Percentiles rank a stretch among this genome's conserved stretches.
Evolutionary conservation across 768 basidiomycete species (phyloP).

Genomic region (Infundibulicybe gibba): DNA sequence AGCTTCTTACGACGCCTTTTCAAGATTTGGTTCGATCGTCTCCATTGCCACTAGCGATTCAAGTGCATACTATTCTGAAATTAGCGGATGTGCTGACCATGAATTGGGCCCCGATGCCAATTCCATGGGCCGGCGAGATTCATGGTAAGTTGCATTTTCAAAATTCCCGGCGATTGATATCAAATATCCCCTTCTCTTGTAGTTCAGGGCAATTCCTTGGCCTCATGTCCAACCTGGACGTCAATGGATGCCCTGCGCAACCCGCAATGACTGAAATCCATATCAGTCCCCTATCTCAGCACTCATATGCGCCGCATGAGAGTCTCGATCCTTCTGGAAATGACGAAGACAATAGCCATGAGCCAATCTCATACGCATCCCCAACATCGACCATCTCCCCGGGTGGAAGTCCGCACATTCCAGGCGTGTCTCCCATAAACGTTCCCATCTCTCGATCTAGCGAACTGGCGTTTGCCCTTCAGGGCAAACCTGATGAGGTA

Average conservation of each 20-base stretch:
- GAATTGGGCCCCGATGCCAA: constrained; percentile 19
- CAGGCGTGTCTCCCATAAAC: constrained; percentile 11
- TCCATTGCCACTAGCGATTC: constrained; percentile 61
- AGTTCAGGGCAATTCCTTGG: constrained; percentile 35
- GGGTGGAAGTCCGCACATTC: constrained; percentile 24
- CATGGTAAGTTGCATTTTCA: constrained; percentile 31
- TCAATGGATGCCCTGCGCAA: constrained; percentile 19
- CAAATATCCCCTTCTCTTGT: constrained; percentile 14
- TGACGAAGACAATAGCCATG: constrained; percentile 5
- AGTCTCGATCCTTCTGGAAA: constrained; percentile 11
- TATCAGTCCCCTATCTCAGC: constrained; percentile 6
- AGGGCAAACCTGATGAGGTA: constrained; percentile 23
- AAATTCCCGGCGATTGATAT: constrained; percentile 10
- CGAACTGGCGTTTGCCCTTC: constrained; percentile 32
- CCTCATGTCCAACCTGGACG: constrained; percentile 40
- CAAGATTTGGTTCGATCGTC: constrained; percentile 60
- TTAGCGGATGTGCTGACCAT: constrained; percentile 31
- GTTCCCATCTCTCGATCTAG: constrained; percentile 29
- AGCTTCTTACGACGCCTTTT: constrained; percentile 41
- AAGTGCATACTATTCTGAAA: constrained; percentile 47
- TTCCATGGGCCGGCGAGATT: constrained; percentile 29
- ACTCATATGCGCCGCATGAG: constrained; percentile 21
- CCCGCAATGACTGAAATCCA: constrained; percentile 4
- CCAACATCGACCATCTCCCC: constrained; percentile 43
- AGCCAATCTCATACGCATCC: constrained; percentile 26